These are phyloP conservation scores for Trametes cubensis DNA, from an alignment of 768 basidiomycete genomes.

Conservation along the genomic window DNA sequence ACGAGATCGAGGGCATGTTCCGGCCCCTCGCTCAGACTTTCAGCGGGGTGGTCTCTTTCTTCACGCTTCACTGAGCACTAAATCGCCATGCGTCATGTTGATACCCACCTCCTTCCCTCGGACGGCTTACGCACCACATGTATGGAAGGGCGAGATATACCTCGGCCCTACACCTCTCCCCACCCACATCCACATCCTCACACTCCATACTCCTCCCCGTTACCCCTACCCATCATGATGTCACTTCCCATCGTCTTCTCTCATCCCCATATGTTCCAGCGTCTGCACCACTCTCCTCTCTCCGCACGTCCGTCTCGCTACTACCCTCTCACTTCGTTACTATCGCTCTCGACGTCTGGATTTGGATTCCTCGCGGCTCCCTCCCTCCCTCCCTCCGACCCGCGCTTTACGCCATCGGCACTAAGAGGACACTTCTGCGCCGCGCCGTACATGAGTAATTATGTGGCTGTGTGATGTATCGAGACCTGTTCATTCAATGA, in stretches of 20 bases:
- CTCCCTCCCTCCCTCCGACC: not conserved
- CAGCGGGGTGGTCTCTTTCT: conserved; percentile 6
- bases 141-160: conserved; percentile 18
- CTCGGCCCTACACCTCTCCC: conserved; percentile 27
- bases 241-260: not conserved
- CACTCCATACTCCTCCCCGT: not conserved
- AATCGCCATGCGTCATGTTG: too few species aligned
- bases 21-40: conserved; percentile 11
- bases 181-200: not conserved
- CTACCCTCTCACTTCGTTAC: not conserved
- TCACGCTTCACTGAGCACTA: conserved; percentile 8
- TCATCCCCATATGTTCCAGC: not conserved
- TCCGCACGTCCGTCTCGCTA: not conserved
- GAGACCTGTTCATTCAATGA: not conserved
- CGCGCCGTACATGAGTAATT: conserved; percentile 3
- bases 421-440: conserved; percentile 4
- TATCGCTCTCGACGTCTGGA: not conserved
- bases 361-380: not conserved
- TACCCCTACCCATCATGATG: not conserved
- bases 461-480: conserved; percentile 11
- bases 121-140: not conserved
- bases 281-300: not conserved
- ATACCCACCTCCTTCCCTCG: too few species aligned
- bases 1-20: conserved; percentile 23
- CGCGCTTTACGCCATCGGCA: not conserved